Base-by-base conservation (phyloP, 441 rosid genomes). In the Macaranga tanarius region DNA sequence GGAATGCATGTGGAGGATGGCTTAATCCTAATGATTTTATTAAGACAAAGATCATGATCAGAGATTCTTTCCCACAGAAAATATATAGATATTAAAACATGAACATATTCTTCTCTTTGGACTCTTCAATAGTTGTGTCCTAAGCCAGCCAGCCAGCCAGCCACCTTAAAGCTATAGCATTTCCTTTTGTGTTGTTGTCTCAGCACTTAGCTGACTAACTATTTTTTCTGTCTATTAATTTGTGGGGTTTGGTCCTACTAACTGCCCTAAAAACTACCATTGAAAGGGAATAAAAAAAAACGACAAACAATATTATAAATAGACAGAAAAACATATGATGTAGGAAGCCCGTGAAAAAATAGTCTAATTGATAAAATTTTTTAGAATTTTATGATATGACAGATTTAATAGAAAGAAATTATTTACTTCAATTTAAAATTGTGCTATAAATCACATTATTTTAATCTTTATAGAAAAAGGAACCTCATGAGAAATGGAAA, bases 41-140 rank as follows among this genome's bases (percentile, higher is more conserved):
- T 17, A 9, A 45, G 70, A 67, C 59, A 67, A 67, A 52, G 60
- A 67, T 67, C 60, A 10, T 51, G 45, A 20, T 50, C 44, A 66
- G 45, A 50, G 58, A 66, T 67, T 31, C 17, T 67, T 0, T 19
- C 51, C 10, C 66, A 20, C 8, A 62, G 1, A 25, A 17, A 61
- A 9, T 17, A 15, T 19, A 34, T n/a, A 40, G 5, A 3, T 28
- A 15, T 28, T 2, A 60, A 23, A 31, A 28, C 12, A 60, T 17
- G 20, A 10, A 28, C 11, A 31, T 15, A 28, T 60, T 60, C 20
- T 17, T 60, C 44, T 31, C 12, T 26, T 60, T 60, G 64, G 44
- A 16, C 10, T 60, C 31, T 60, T 2, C 42, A 60, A 17, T 31
- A 58, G 45, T 60, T 48, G 19, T 48, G 45, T 60, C 22, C 31